phyloP scores from a whole-genome alignment of 2,329 filamentous ascomycete genomes.

The Lomentospora prolificans region DNA sequence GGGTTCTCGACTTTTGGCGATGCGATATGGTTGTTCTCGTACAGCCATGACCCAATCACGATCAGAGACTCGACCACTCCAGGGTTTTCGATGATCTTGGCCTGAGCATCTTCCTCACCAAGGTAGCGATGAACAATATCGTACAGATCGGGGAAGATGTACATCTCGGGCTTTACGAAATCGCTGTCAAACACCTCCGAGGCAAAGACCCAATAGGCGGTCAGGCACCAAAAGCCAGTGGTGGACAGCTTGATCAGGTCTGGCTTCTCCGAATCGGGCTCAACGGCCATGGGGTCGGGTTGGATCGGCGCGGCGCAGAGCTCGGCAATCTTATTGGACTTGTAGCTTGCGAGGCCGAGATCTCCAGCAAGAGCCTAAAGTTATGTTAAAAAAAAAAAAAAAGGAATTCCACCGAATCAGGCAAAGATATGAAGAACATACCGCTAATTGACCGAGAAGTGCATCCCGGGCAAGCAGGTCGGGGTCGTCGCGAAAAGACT shows the following conservation, averaged over 20 bases:
- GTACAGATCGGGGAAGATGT: slow-evolving; percentile 52
- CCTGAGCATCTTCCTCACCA: slow-evolving; percentile 33
- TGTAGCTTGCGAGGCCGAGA: slow-evolving; percentile 41
- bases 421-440: slow-evolving; percentile 27
- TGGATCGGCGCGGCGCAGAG: slow-evolving; percentile 30
- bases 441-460: slow-evolving; percentile 62
- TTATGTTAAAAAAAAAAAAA: slow-evolving; percentile 2
- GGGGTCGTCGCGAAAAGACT: slow-evolving; percentile 55
- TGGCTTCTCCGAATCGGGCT: slow-evolving; percentile 35
- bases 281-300: slow-evolving; percentile 33
- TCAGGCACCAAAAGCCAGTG: slow-evolving; percentile 47
- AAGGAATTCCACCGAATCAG: too few species aligned
- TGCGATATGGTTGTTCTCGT: slow-evolving; percentile 36
- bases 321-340: slow-evolving; percentile 35
- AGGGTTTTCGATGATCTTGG: slow-evolving; percentile 36
- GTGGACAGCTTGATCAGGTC: slow-evolving; percentile 48
- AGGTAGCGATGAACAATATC: slow-evolving; percentile 44
- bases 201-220: slow-evolving; percentile 54
- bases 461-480: slow-evolving; percentile 51
- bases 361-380: slow-evolving; percentile 53
- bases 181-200: slow-evolving; percentile 50
- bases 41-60: slow-evolving; percentile 49
- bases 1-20: slow-evolving; percentile 22
- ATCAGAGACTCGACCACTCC: slow-evolving; percentile 51
- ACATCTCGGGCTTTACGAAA: slow-evolving; percentile 39